Percentiles rank a stretch among this genome's conserved stretches.
Conservation (phyloP, 192 early-diverging fungal species). For the Phlyctochytrium planicorne region DNA sequence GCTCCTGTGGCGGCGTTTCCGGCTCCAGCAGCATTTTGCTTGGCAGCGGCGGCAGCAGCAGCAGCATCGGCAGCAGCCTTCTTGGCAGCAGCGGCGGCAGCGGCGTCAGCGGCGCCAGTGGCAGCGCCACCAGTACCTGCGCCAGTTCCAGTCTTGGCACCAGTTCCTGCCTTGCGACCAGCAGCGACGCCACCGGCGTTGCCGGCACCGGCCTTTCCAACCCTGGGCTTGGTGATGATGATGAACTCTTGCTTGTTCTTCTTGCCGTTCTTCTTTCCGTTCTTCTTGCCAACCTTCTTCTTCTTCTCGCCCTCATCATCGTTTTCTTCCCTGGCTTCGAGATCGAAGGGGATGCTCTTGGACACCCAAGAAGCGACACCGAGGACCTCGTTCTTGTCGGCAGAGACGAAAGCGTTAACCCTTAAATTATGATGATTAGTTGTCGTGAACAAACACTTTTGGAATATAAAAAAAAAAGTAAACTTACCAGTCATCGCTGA, state of each 20-base stretch:
- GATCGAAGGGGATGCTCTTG: neutral
- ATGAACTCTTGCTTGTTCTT: no score
- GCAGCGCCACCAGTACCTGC: neutral
- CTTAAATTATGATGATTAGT: neutral
- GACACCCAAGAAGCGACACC: slow-evolving; percentile 12
- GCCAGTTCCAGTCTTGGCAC: neutral
- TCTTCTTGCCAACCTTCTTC: neutral
- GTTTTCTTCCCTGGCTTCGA: neutral
- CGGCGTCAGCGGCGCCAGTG: neutral
- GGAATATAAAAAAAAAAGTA: neutral
- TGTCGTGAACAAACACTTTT: neutral
- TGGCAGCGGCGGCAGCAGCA: slow-evolving; percentile 21
- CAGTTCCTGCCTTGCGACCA: neutral
- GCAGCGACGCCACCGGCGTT: neutral
- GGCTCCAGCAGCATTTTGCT: no score
- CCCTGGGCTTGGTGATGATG: neutral
- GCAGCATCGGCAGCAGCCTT: slow-evolving; percentile 11
- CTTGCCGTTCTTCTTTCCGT: neutral
- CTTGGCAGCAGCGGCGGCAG: neutral
- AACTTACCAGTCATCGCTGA: neutral
- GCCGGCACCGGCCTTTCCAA: neutral
- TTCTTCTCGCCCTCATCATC: neutral
- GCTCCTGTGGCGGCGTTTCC: neutral
- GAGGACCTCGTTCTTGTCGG: slow-evolving; percentile 11
- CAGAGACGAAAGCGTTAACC: slow-evolving; percentile 17